phyloP scores from a whole-genome alignment of 2,329 filamentous ascomycete genomes.

The Trichoderma gracile region DNA sequence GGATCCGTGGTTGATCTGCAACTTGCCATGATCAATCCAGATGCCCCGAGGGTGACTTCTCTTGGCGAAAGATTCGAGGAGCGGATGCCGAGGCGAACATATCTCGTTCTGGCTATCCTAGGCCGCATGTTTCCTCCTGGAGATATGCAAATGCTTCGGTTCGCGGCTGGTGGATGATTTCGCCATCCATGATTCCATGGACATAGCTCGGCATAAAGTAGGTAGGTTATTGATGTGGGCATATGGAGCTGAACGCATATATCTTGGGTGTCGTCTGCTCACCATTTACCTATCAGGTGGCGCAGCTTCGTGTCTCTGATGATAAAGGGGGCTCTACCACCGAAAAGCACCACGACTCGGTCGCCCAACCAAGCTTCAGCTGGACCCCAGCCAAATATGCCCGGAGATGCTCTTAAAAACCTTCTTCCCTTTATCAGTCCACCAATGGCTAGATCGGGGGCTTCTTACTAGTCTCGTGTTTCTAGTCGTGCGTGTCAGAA shows the following conservation, averaged over 20 bases:
- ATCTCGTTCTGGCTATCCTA: background rate
- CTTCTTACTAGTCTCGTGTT: fast-evolving
- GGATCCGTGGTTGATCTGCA: no score
- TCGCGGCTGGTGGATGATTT: background rate
- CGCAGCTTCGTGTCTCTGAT: background rate
- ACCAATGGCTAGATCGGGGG: no score
- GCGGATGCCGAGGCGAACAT: no score
- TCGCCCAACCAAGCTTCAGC: background rate
- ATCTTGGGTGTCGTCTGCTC: background rate
- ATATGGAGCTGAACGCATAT: background rate
- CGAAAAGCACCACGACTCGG: background rate
- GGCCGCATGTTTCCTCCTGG: background rate
- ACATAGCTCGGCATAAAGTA: background rate
- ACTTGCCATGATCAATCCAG: no score
- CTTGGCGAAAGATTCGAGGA: no score
- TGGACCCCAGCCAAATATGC: background rate
- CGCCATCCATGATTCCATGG: background rate
- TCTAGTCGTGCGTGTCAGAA: background rate
- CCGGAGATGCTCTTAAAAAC: background rate
- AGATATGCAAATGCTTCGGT: background rate
- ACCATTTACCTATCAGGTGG: background rate
- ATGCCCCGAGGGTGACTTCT: no score
- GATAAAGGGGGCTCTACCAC: background rate
- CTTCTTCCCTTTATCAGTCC: background rate
- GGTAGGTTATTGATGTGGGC: background rate